A percentile compares a stretch with the other conserved stretches of the same genome.
These are phyloP conservation scores for Litchi chinensis DNA, from an alignment of 345 rosid species.

Conservation along the genomic window DNA sequence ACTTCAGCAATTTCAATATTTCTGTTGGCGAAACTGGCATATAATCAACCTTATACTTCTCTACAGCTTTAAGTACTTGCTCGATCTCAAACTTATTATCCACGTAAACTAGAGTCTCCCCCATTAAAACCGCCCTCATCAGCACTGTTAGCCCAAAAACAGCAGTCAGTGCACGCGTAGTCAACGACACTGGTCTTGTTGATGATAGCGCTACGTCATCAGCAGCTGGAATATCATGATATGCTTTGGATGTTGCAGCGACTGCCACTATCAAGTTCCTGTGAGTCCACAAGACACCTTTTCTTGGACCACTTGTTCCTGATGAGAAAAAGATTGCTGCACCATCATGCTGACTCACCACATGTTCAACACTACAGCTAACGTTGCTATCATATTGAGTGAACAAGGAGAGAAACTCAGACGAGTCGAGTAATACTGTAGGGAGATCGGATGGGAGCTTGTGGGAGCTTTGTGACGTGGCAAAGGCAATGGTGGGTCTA, in stretches of 20 bases:
- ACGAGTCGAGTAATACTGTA: conserved; percentile 67
- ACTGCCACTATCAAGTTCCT: conserved; percentile 61
- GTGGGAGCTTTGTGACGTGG: conserved; percentile 54
- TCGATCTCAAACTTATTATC: too few relatives aligned
- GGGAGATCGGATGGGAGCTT: conserved; percentile 48
- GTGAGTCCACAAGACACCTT: conserved; percentile 72
- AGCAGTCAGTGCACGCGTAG: conserved; percentile 54
- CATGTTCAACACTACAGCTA: not conserved
- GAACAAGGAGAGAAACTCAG: conserved; percentile 62
- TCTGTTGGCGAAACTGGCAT: conserved; percentile 90
- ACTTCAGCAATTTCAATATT: conserved; percentile 64
- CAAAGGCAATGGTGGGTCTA: conserved; percentile 71
- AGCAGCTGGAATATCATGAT: too few relatives aligned
- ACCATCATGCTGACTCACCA: conserved; percentile 57
- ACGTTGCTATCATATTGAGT: conserved; percentile 10
- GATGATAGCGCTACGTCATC: too few relatives aligned
- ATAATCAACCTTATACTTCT: conserved; percentile 56
- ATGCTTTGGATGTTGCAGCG: not conserved
- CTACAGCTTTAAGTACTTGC: conserved; percentile 27
- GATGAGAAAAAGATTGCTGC: conserved; percentile 82
- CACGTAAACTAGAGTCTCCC: conserved; percentile 39
- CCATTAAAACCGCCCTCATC: conserved; percentile 42
- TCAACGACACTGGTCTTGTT: conserved; percentile 39
- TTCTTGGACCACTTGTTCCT: conserved; percentile 77
- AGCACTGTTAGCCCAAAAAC: conserved; percentile 53